These are phyloP conservation scores for Teratosphaeria epicoccoides DNA, from an alignment of 2,329 filamentous ascomycete species.

Conservation along the genomic window DNA sequence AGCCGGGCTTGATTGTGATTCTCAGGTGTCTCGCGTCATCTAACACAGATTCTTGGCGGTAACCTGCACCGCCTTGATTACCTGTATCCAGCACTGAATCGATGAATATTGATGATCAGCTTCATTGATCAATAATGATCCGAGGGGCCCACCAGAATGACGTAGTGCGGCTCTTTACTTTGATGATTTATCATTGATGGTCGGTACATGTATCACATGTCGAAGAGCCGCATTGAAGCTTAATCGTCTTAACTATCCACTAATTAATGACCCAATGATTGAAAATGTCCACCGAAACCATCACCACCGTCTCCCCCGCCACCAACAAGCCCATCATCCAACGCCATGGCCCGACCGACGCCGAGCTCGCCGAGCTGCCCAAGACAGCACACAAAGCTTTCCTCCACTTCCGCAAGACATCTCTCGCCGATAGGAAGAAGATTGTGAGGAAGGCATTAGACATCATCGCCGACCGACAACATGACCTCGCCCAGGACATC, in stretches of 20 bases:
- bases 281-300: constrained; percentile 45
- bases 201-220: neutral
- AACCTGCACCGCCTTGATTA: neutral
- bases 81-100: neutral
- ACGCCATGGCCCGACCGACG: constrained; percentile 59
- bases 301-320: constrained; percentile 76
- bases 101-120: neutral
- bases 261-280: too few relatives aligned
- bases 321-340: constrained; percentile 78
- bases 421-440: constrained; percentile 62
- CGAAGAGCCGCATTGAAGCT: neutral
- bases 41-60: neutral
- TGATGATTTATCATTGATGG: too few relatives aligned
- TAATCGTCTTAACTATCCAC: neutral
- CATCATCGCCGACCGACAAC: constrained; percentile 57
- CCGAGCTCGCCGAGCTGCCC: constrained; percentile 63
- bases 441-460: constrained; percentile 73
- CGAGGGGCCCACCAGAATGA: neutral
- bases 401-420: constrained; percentile 62
- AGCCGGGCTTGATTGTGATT: too few relatives aligned
- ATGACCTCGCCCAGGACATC: constrained; percentile 72
- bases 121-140: too few relatives aligned
- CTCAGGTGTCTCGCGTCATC: too few relatives aligned
- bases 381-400: constrained; percentile 65
- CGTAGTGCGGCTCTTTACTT: neutral